These are phyloP conservation scores for Ophiocordyceps unilateralis DNA, from an alignment of 2,329 filamentous ascomycete genomes.

Conservation along the genomic window DNA sequence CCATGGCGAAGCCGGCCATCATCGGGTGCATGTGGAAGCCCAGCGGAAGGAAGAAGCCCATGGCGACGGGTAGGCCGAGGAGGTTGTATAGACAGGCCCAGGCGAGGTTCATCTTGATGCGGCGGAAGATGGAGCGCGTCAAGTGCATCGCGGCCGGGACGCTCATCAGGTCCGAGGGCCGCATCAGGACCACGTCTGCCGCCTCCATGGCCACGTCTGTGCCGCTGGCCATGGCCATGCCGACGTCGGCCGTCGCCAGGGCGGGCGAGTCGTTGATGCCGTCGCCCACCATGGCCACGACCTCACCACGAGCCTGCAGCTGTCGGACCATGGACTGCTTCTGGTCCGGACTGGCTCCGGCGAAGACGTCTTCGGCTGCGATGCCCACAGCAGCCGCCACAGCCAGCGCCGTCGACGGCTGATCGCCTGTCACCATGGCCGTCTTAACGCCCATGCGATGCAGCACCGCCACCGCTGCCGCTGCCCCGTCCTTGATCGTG, in stretches of 20 bases:
- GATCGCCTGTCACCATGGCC: constrained; percentile 88
- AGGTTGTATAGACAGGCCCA: constrained; percentile 93
- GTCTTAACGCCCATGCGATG: constrained; percentile 72
- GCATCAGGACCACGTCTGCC: constrained; percentile 91
- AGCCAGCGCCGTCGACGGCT: constrained; percentile 63
- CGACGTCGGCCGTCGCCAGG: constrained; percentile 78
- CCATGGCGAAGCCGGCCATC: constrained; percentile 91
- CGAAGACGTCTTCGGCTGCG: constrained; percentile 54
- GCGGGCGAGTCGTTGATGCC: constrained; percentile 98
- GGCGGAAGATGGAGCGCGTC: constrained; percentile 66
- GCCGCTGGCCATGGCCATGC: constrained; percentile 80
- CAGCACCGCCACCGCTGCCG: constrained; percentile 64
- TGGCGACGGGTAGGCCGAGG: constrained; percentile 83
- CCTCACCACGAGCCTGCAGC: constrained; percentile 56
- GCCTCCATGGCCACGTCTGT: constrained; percentile 98
- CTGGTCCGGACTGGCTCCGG: constrained; percentile 77
- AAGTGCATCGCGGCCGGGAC: constrained; percentile 79
- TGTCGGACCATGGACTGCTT: constrained; percentile 73
- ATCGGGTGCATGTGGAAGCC: constrained; percentile 81
- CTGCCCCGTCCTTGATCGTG: constrained; percentile 76
- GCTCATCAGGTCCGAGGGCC: constrained; percentile 75
- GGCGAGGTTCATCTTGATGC: constrained; percentile 83
- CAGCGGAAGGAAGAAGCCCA: constrained; percentile 87
- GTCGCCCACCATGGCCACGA: constrained; percentile 93
- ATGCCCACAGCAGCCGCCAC: constrained; percentile 78